These are phyloP conservation scores for Leccinum longicurvipes DNA, from an alignment of 768 basidiomycete genomes.

Conservation along the genomic window DNA sequence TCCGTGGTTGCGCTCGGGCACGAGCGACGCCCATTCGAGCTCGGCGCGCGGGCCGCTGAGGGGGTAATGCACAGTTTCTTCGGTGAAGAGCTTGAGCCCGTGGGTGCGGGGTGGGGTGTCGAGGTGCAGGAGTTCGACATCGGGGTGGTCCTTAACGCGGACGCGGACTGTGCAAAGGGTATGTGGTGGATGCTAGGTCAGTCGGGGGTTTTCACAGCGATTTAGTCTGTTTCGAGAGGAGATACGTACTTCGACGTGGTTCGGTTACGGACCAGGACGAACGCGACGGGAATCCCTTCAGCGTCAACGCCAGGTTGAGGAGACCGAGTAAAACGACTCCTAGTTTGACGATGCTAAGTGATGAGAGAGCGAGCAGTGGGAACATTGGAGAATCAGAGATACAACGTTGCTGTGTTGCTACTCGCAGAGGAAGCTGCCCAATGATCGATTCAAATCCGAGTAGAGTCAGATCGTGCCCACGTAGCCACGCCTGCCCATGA, in stretches of 20 bases:
- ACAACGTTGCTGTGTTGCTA: neutral
- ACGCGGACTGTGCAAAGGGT: slow-evolving; percentile 12
- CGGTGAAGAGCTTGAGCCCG: slow-evolving; percentile 15
- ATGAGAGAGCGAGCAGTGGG: neutral
- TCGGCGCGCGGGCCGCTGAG: slow-evolving; percentile 22
- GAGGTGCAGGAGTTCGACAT: slow-evolving; percentile 16
- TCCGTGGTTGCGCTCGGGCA: slow-evolving; percentile 18
- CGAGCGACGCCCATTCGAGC: slow-evolving; percentile 24
- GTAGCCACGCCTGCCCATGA: neutral
- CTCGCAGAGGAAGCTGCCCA: neutral
- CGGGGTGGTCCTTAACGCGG: slow-evolving; percentile 6
- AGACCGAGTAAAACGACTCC: slow-evolving; percentile 17
- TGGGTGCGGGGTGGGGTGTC: neutral
- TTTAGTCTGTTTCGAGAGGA: neutral
- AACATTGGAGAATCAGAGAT: neutral
- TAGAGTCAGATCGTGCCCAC: too few species aligned
- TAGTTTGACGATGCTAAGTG: slow-evolving; percentile 22
- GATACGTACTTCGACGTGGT: slow-evolving; percentile 16
- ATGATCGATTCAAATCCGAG: neutral
- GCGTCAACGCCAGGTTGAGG: slow-evolving; percentile 13
- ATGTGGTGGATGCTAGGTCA: neutral
- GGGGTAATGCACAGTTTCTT: slow-evolving; percentile 26
- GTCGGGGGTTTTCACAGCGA: neutral
- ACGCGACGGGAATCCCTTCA: neutral
- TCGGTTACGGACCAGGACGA: neutral